Evolutionary conservation across 2,329 filamentous ascomycete species (phyloP).

Genomic region (Graphilbum fragrans): DNA sequence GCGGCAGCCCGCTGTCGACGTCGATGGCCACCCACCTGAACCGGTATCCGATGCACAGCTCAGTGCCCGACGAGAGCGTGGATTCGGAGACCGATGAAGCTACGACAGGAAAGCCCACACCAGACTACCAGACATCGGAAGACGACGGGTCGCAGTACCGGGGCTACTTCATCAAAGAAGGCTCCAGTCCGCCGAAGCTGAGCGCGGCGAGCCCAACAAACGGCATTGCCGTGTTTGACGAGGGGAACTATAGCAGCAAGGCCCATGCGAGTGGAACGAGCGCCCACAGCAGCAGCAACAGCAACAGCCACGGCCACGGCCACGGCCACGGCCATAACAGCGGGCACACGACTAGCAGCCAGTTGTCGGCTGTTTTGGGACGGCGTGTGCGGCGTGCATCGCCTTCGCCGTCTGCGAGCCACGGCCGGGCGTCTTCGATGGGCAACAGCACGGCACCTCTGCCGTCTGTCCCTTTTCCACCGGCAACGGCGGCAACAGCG

Average conservation of each 20-base stretch:
- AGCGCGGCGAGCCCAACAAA: conserved; percentile 19
- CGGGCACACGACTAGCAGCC: conserved; percentile 19
- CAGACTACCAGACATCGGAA: conserved; percentile 31
- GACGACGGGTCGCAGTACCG: conserved; percentile 29
- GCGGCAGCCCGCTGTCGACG: conserved; percentile 20
- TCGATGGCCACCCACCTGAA: conserved; percentile 30
- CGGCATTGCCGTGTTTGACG: conserved; percentile 33
- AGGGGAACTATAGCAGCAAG: no score
- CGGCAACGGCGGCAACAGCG: conserved; percentile 14
- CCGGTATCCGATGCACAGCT: conserved; percentile 39
- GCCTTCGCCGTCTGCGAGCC: conserved; percentile 42
- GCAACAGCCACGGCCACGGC: conserved; percentile 12
- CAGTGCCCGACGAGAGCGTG: conserved; percentile 38
- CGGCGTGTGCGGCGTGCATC: conserved; percentile 37
- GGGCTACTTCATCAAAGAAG: conserved; percentile 24
- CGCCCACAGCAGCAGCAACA: background rate
- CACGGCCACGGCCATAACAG: conserved; percentile 7
- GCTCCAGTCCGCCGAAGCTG: conserved; percentile 14
- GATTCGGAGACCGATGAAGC: conserved; percentile 35
- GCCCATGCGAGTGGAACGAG: no score
- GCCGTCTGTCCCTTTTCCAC: conserved; percentile 24
- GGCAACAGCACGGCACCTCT: conserved; percentile 27
- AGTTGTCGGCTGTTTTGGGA: conserved; percentile 41
- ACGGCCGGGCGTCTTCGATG: conserved; percentile 30
- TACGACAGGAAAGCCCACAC: conserved; percentile 20